Base-by-base conservation (phyloP, 495 filamentous ascomycete species). In the Elasticomyces elasticus region DNA sequence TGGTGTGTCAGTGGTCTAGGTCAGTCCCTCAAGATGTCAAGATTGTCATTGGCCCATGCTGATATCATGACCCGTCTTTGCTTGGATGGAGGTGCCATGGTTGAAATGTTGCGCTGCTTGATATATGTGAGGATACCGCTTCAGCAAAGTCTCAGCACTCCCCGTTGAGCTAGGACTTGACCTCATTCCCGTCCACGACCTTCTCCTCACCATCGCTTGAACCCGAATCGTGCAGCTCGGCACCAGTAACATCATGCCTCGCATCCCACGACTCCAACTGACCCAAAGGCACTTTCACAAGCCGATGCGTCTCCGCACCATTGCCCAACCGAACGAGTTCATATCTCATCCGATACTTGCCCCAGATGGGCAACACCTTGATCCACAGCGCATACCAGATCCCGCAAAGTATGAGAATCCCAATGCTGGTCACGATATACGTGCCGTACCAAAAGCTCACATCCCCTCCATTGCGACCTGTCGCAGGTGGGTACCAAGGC, bases 381-480 rank as follows among this genome's bases (percentile, higher is more conserved):
- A 81, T 73, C 75, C 78, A 83, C 17, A 76, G 26, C 40, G 69
- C 70, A 56, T 81, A 84, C 60, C 83, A 84, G 0, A 76, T 76
- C 71, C 62, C 31, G 31, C 31, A 37, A 10, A 37, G 31, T 10
- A 37, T 37, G 10, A 37, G 80, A 76, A 80, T 71, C 20, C 64
- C 77, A 33, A 83, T 68, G 1, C 79, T 78, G 10, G 72, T 70
- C 2, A 77, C 79, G 20, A 71, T 67, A 52, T 84, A 83, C 5
- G 80, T 83, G 3, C 71, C 80, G 54, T 84, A 84, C 79, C 80
- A 84, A 59, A 85, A 84, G 45, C 74, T 81, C 1, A 84, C 79
- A 52, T 79, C 74, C 0, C 81, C 80, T 0, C 74, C 78, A 37
- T 69, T 71, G 0, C 72, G 70, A 0, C 82, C 82, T 2, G 65